Evolutionary conservation across 1,139 yeast species (phyloP), one percentile per base, ranked within the genome.

Genomic region (Geotrichum histeridarum): DNA sequence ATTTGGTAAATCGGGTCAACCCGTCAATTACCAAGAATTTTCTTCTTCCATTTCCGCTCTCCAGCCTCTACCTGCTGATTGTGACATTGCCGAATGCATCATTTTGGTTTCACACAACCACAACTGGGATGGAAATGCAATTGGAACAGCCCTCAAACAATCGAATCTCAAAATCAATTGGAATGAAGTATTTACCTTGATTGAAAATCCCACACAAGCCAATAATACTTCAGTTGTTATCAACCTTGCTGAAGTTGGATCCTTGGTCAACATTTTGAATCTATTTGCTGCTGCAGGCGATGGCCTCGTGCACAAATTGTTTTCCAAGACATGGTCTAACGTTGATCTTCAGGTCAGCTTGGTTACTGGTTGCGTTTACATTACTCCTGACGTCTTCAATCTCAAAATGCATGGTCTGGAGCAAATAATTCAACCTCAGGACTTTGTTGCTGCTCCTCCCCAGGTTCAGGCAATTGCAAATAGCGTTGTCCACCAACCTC

Each of bases 311-410:
- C 32, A 31, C 9, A 41, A 47, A 37, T 52, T 57, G 36, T 54
- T 53, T 42, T 36, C 47, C 14, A 52, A 42, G 32, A 39, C 44
- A 15, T 67, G 69, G 68, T 54, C 53, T 14, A 58, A 57, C 36
- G 54, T 65, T n/a, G 57, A 59, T 12, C 43, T 59, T 14, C 69
- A 67, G 49, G 57, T 59, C 31, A 63, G 62, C 37, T 44, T 67
- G 17, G 54, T 64, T 18, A 43, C 55, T 12, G 54, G 57, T 15
- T 56, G 61, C 35, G 57, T 59, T 27, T 54, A 58, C 35, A 48
- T 61, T n/a, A 57, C 64, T 2, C 58, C 59, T 8, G 60, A 58
- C 9, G 48, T 56, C 4, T 57, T 62, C 32, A 57, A 61, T 44
- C 55, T 63, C 32, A 47, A 59, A 4, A 51, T 53, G 1, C 50